These are phyloP conservation scores for Boletus coccyginus DNA, from an alignment of 768 basidiomycete genomes.

Conservation along the genomic window DNA sequence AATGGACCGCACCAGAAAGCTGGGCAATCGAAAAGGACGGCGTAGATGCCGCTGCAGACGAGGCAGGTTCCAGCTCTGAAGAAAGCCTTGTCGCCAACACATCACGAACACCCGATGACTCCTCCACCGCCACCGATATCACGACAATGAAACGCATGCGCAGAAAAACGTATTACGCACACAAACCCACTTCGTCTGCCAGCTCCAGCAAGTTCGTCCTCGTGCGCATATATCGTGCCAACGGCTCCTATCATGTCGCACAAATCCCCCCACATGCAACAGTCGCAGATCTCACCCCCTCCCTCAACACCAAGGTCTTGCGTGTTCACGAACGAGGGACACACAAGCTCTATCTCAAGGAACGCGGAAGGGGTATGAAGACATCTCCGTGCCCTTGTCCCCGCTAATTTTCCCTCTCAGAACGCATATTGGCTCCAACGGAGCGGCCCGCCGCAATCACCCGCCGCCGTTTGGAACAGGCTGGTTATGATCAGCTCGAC, in stretches of 20 bases:
- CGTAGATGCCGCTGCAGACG: slow-evolving; percentile 34
- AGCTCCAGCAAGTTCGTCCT: slow-evolving; percentile 37
- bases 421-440: slow-evolving; percentile 75
- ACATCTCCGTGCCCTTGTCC: background rate
- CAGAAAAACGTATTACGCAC: slow-evolving; percentile 23
- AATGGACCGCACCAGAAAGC: slow-evolving; percentile 73
- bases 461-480: slow-evolving; percentile 78
- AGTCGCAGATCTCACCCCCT: slow-evolving; percentile 61
- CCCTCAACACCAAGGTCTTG: slow-evolving; percentile 57
- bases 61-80: slow-evolving; percentile 43
- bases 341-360: slow-evolving; percentile 71
- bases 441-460: slow-evolving; percentile 88
- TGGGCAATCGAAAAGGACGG: slow-evolving; percentile 66
- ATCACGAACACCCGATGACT: slow-evolving; percentile 16
- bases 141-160: slow-evolving; percentile 20
- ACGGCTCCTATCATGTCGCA: slow-evolving; percentile 70
- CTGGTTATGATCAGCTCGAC: slow-evolving; percentile 83
- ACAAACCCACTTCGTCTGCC: slow-evolving; percentile 14
- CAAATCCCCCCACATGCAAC: slow-evolving; percentile 61
- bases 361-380: slow-evolving; percentile 67
- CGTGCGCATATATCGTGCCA: slow-evolving; percentile 76
- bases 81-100: slow-evolving; percentile 19
- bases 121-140: slow-evolving; percentile 11
- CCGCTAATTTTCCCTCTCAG: slow-evolving; percentile 37
- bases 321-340: slow-evolving; percentile 50